These are phyloP conservation scores for Corrigiola litoralis DNA, from an alignment of 179 eudicot species.

Conservation along the genomic window DNA sequence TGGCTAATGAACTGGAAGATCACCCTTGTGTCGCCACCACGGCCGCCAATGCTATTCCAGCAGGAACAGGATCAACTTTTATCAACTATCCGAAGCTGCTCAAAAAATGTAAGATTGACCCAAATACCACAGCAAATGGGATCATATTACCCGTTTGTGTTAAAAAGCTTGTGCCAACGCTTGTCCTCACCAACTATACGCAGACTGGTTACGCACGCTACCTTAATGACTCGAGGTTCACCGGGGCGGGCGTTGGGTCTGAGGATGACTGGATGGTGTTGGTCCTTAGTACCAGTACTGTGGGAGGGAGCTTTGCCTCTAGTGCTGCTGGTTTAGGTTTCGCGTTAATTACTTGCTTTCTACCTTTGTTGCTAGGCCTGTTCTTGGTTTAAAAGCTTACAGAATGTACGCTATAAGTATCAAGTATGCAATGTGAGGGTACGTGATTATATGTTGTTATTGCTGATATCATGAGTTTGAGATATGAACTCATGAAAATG, in stretches of 20 bases:
- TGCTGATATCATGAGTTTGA: too few species aligned
- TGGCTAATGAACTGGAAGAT: slow-evolving; percentile 48
- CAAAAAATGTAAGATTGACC: slow-evolving; percentile 49
- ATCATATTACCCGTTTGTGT: slow-evolving; percentile 72
- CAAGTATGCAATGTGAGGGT: not conserved
- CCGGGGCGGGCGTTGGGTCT: slow-evolving; percentile 56
- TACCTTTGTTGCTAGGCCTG: slow-evolving; percentile 19
- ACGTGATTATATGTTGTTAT: too few species aligned
- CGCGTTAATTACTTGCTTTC: not conserved
- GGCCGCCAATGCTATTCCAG: slow-evolving; percentile 25
- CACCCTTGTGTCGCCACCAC: slow-evolving; percentile 31
- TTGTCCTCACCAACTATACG: slow-evolving; percentile 71
- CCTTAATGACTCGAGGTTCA: slow-evolving; percentile 47
- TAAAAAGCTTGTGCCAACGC: slow-evolving; percentile 41
- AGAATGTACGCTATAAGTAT: not conserved
- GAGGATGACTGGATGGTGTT: slow-evolving; percentile 78
- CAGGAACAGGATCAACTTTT: slow-evolving; percentile 26
- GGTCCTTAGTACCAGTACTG: slow-evolving; percentile 45
- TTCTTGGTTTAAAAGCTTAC: slow-evolving; percentile 4
- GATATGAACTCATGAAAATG: too few species aligned
- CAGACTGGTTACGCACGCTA: slow-evolving; percentile 32
- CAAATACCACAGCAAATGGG: slow-evolving; percentile 43
- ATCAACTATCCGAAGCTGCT: slow-evolving; percentile 41
- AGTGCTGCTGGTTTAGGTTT: slow-evolving; percentile 19
- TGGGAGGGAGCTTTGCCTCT: slow-evolving; percentile 46